Base-by-base conservation (phyloP, 169 alveolate genomes). In the Eimeria maxima region DNA sequence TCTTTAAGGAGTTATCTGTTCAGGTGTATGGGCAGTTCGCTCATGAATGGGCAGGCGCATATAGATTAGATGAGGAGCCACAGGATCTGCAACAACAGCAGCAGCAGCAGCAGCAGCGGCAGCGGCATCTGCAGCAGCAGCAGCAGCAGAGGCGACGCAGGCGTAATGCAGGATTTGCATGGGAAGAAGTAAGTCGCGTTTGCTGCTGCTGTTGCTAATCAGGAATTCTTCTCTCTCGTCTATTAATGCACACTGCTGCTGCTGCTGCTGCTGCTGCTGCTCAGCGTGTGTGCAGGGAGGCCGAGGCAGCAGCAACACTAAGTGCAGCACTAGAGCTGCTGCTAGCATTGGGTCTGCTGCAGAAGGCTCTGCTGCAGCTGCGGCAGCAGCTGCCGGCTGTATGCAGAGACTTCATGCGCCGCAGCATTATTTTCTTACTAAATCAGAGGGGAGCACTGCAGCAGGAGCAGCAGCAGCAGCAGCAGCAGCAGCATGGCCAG, bases 311-410 rank as follows among this genome's bases (percentile, higher is more conserved):
- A 24, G n/a, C 90, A 53, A 80, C 69, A 22, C 90, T 80, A 14
- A 47, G 90, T n/a, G 90, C 90, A n/a, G 69, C 90, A 11, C 69
- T 80, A 4, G 90, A 80, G n/a, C 11, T 80, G 29, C 69, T 80
- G 90, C 53, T 80, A 3, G 18, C 50, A 13, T 3, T 80, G 42
- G 90, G 45, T 53, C 90, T 80, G 90, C 90, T 80, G 90, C 90
- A 80, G 90, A 14, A n/a, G 90, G 33, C 90, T 45, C 47, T 80
- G 87, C 87, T 33, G 87, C 87, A 38, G 60, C 87, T 76, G 87
- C 87, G 87, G 63, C 87, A 80, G 90, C 90, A 50, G 90, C 44
- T 80, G 6, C 90, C 90, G 4, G 65, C 90, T 18, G 65, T 80
- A 7, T 80, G 90, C 90, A 14, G 90, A 47, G 90, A 80, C 45